Evolutionary conservation across 2,329 filamentous ascomycete genomes (phyloP), one percentile per base, ranked within the genome.

Genomic region (Cladosporium sp.): DNA sequence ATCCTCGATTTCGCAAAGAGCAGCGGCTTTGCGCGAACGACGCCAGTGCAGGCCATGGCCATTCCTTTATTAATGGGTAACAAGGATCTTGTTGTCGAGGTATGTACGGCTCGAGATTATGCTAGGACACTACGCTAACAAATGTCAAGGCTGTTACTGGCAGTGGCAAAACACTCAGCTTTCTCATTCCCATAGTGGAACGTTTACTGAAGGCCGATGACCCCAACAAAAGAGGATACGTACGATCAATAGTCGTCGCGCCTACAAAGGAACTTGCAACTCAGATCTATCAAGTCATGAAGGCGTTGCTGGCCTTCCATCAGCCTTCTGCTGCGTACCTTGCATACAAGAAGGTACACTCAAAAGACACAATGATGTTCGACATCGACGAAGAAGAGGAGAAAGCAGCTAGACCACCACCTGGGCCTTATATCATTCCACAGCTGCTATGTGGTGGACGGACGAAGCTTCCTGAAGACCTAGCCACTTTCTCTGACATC

Each of bases 1-100:
- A 85, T 94, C 59, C 79, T 94, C 56, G 90, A 95, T 65, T 92
- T 91, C 60, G 86, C 95, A 51, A 81, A 86, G 51, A 85, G 87
- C 64, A 93, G 94, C 87, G 90, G 91, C 61, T 96, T 96, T 74
- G 78, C 82, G 63, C 87, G 88, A 72, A 92, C 94, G 82, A 97
- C 92, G 3, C 93, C 93, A 1, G 92, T 97, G n/a, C 93, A 97
- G 76, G 90, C 92, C 45, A 93, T 91, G 60, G 88, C 90, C 4
- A 88, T 97, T 65, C 91, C 92, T 12, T 83, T 96, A 54, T 94
- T 96, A 71, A 87, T 92, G 76, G 87, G 86, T 54, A 89, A 96
- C 72, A 96, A 95, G 70, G 92, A 96, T 74, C 90, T 96, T 4
- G 92, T 96, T 1, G 92, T 96, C 5, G 91, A 96, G 78, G 85